Base-by-base conservation (phyloP, 306 rosid species). In the Inga leiocalycina region DNA sequence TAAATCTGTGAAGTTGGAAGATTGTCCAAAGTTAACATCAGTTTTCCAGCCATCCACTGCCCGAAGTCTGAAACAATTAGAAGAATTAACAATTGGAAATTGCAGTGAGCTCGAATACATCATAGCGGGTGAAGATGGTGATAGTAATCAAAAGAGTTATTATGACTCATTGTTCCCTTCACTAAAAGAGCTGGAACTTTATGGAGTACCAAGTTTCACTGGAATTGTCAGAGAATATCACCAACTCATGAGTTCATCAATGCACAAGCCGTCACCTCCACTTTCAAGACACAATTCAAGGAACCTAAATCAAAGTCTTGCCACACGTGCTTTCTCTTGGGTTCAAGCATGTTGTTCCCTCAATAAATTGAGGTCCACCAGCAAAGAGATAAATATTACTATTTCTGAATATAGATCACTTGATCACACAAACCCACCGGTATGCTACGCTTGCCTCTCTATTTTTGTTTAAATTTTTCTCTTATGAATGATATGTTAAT, bases 131-230 rank as follows among this genome's bases (percentile, higher is more conserved):
- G 16, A 49, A 10, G 8, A 61, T 48, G 2, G 6, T n/a, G 13
- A 57, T 12, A 8, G 10, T n/a, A 3, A 56, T 56, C 27, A 56
- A 56, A 8, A 57, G 30, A 54, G 27, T 54, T 57, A 6, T 57
- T n/a, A 52, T 52, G 75, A 76, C 2, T 20, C 67, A 17, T 1
- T 81, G 80, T 85, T 85, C 68, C 79, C 34, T 8, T n/a, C 30
- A 3, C 37, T 82, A 11, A 9, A 70, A 32, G 9, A 22, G 5
- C 30, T 82, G 39, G 5, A 43, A 8, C 74, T 82, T 64, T 12
- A 7, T 34, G 3, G 2, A 0, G 27, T 82, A 75, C 78, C 81
- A 16, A 35, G 1, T 75, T 73, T 79, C 1, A 32, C 0, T 0
- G 20, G 20, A 1, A 65, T 65, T 30, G 32, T 1, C 0, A 5